Percentiles rank a stretch among this genome's conserved stretches.
Conservation (phyloP, 2,329 filamentous ascomycete genomes). For the Kalmusia sp. region DNA sequence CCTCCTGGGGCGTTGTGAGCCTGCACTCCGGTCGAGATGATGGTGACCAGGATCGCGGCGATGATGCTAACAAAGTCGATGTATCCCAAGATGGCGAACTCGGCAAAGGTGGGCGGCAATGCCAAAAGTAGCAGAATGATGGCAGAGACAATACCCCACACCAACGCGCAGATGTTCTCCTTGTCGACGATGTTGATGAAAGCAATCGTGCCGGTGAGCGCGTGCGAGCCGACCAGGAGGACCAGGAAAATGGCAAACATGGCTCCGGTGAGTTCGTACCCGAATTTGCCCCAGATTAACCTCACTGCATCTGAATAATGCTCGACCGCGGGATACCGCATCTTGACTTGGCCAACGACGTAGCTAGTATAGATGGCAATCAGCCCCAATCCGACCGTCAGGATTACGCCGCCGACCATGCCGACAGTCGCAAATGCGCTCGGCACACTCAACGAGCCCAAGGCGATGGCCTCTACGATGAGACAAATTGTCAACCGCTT, state of each 20-base stretch:
- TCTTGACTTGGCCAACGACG: constrained; percentile 67
- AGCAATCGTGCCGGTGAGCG: constrained; percentile 74
- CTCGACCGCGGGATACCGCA: constrained; percentile 65
- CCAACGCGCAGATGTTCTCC: constrained; percentile 67
- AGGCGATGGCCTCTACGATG: constrained; percentile 59
- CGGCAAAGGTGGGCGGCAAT: constrained; percentile 68
- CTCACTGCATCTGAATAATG: constrained; percentile 74
- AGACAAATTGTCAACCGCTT: constrained; percentile 58
- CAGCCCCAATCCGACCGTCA: constrained; percentile 58
- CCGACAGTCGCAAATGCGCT: constrained; percentile 55
- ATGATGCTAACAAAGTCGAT: constrained; percentile 70
- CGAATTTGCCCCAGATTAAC: constrained; percentile 64
- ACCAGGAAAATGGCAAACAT: constrained; percentile 51
- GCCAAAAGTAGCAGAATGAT: constrained; percentile 66
- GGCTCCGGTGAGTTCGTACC: constrained; percentile 63
- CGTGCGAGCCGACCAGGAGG: constrained; percentile 74
- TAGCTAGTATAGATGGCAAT: constrained; percentile 68
- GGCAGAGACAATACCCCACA: constrained; percentile 68
- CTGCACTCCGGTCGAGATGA: constrained; percentile 67
- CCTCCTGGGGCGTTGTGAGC: constrained; percentile 40
- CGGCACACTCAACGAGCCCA: constrained; percentile 56
- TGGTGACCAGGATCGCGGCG: constrained; percentile 70
- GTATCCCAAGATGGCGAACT: constrained; percentile 64
- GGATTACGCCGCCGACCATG: constrained; percentile 55
- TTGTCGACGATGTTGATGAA: constrained; percentile 68